These are phyloP conservation scores for Schrenkiella parvula DNA, from an alignment of 345 rosid species.

Conservation along the genomic window DNA sequence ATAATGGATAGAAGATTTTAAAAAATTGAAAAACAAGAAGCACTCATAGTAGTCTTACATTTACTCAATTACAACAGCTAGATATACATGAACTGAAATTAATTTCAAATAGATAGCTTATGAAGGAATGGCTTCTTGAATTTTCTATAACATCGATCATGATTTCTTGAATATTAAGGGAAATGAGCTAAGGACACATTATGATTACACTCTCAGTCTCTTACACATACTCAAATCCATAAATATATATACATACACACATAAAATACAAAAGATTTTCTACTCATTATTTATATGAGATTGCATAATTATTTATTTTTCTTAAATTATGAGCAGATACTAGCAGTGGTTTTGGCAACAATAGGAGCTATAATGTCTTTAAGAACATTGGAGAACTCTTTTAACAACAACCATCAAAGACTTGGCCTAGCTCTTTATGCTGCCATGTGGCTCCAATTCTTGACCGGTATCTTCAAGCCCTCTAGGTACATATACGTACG, in stretches of 20 bases:
- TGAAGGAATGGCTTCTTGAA: conserved; percentile 5
- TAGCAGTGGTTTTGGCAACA: conserved; percentile 58
- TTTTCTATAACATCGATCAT: conserved; percentile 26
- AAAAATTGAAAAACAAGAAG: not conserved
- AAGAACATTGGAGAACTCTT: conserved; percentile 67
- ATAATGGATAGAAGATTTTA: not conserved
- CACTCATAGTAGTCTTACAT: conserved; percentile 25
- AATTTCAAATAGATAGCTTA: conserved; percentile 21
- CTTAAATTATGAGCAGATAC: conserved; percentile 36
- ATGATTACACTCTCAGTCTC: conserved; percentile 16
- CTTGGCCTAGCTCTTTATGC: conserved; percentile 65
- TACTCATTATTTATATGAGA: not conserved
- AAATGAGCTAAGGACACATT: conserved; percentile 3
- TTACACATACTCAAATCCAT: not conserved
- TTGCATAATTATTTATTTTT: not conserved
- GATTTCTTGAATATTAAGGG: conserved; percentile 34
- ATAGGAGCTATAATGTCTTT: conserved; percentile 75
- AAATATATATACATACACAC: not conserved
- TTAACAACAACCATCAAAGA: conserved; percentile 78
- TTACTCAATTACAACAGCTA: conserved; percentile 23
- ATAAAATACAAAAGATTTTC: not conserved
- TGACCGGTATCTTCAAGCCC: conserved; percentile 59
- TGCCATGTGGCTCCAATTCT: conserved; percentile 72
- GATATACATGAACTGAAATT: conserved; percentile 13
- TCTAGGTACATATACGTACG: conserved; percentile 41